Evolutionary conservation across 2,329 filamentous ascomycete genomes (phyloP).

Genomic region (Dothidotthia symphoricarpi): DNA sequence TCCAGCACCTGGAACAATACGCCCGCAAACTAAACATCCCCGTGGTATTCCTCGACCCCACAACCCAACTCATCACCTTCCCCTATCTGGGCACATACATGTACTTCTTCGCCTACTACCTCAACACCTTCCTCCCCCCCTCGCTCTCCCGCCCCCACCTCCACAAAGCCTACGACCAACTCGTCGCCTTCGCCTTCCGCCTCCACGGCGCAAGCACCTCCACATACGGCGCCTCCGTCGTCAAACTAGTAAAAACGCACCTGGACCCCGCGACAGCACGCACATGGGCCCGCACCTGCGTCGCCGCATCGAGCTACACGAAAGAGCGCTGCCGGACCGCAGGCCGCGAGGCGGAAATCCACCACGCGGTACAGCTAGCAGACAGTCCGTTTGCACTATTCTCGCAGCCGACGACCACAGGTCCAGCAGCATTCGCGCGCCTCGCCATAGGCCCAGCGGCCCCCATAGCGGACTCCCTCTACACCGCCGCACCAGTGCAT

Average conservation of each 20-base stretch:
- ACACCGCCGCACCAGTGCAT: conserved; percentile 23
- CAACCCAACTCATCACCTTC: conserved; percentile 20
- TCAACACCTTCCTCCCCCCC: conserved; percentile 27
- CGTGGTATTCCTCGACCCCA: conserved; percentile 31
- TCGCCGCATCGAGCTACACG: conserved; percentile 21
- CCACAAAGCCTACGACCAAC: conserved; percentile 26
- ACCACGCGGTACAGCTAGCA: conserved; percentile 26
- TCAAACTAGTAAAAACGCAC: conserved; percentile 24
- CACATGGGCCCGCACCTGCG: conserved; percentile 25
- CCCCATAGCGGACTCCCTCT: conserved; percentile 4
- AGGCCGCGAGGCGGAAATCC: conserved; percentile 19
- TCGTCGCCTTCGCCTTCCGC: conserved; percentile 31
- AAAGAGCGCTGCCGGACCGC: conserved; percentile 21
- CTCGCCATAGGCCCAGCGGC: conserved; percentile 27
- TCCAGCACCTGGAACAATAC: conserved; percentile 27
- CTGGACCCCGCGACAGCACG: conserved; percentile 19
- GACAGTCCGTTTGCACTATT: conserved; percentile 27
- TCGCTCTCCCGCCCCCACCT: conserved; percentile 21
- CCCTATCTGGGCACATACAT: conserved; percentile 28
- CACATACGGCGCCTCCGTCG: conserved; percentile 18
- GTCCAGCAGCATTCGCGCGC: conserved; percentile 25
- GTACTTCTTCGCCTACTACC: conserved; percentile 36
- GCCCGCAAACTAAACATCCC: conserved; percentile 24
- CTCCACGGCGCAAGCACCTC: conserved; percentile 22
- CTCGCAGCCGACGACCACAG: not conserved